Percentiles rank a stretch among this genome's conserved stretches.
These are phyloP conservation scores for Filobasidium wieringae DNA, from an alignment of 768 basidiomycete genomes.

Conservation along the genomic window DNA sequence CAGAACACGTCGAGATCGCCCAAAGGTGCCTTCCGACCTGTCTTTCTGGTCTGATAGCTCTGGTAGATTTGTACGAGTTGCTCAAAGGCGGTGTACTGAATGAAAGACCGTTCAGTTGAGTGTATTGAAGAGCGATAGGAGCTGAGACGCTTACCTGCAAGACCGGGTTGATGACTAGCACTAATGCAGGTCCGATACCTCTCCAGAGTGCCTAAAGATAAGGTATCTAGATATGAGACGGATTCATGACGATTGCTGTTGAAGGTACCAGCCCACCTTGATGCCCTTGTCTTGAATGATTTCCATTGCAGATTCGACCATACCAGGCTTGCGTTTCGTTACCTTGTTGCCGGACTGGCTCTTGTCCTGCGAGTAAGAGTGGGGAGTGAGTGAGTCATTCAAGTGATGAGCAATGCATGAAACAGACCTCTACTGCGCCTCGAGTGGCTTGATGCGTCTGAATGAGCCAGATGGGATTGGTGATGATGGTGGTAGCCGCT, in stretches of 20 bases:
- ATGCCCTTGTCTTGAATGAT: slow-evolving; percentile 16
- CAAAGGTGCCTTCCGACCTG: slow-evolving; percentile 46
- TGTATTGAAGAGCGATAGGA: slow-evolving; percentile 18
- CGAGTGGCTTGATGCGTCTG: slow-evolving; percentile 68
- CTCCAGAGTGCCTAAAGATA: slow-evolving; percentile 64
- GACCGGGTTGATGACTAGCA: slow-evolving; percentile 88
- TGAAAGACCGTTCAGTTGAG: not conserved
- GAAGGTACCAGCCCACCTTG: not conserved
- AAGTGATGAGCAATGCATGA: not conserved
- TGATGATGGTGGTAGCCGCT: slow-evolving; percentile 72
- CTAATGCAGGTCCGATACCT: slow-evolving; percentile 83
- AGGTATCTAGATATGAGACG: slow-evolving; percentile 55
- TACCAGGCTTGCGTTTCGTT: slow-evolving; percentile 4
- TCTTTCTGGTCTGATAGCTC: slow-evolving; percentile 48
- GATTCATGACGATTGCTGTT: no score
- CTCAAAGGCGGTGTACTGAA: slow-evolving; percentile 84
- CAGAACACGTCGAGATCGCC: slow-evolving; percentile 85
- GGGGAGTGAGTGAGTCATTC: slow-evolving; percentile 1
- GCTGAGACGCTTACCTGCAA: slow-evolving; percentile 42
- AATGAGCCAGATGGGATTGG: slow-evolving; percentile 94
- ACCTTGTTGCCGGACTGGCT: not conserved
- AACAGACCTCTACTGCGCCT: slow-evolving; percentile 5
- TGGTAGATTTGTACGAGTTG: slow-evolving; percentile 79
- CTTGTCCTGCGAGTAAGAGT: not conserved
- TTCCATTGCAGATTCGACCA: slow-evolving; percentile 15